A percentile compares a stretch with the other conserved stretches of the same genome.
Conservation (phyloP, 805 yeast genomes). For the Candida pseudoglaebosa region DNA sequence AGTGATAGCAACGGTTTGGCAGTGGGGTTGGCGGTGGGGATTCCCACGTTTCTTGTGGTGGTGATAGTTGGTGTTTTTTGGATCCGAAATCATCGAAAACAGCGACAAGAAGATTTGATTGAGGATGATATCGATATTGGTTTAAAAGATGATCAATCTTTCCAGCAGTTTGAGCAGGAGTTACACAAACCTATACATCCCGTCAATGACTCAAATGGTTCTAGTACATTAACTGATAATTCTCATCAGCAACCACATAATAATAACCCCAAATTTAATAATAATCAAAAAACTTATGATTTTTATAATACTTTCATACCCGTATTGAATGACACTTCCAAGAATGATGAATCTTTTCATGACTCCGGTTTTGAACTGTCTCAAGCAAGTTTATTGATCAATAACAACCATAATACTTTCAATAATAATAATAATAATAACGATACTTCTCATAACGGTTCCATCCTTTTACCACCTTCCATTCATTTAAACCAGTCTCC, state of each 20-base stretch:
- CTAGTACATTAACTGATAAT: slow-evolving; percentile 3
- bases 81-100: slow-evolving; percentile 27
- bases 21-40: slow-evolving; percentile 40
- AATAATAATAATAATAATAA: neutral
- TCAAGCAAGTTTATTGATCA: slow-evolving; percentile 1
- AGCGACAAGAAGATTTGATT: slow-evolving; percentile 27
- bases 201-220: slow-evolving; percentile 3
- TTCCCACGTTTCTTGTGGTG: slow-evolving; percentile 32
- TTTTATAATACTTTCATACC: slow-evolving; percentile 43
- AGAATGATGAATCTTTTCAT: neutral
- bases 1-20: slow-evolving; percentile 23
- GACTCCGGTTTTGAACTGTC: slow-evolving; percentile 3
- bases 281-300: slow-evolving; percentile 27
- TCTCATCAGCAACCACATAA: neutral
- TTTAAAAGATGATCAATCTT: slow-evolving; percentile 33
- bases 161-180: slow-evolving; percentile 32
- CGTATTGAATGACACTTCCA: slow-evolving; percentile 15
- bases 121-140: slow-evolving; percentile 31
- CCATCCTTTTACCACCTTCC: slow-evolving; percentile 1
- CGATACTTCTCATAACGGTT: neutral
- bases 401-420: slow-evolving; percentile 2
- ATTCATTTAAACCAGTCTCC: slow-evolving; percentile 5
- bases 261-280: slow-evolving; percentile 1
- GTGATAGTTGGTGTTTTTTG: slow-evolving; percentile 21
- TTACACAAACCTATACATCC: slow-evolving; percentile 21